Evolutionary conservation across 2,329 filamentous ascomycete species (phyloP), one percentile per base, ranked within the genome.

Genomic region (Cyphellophora europaea): DNA sequence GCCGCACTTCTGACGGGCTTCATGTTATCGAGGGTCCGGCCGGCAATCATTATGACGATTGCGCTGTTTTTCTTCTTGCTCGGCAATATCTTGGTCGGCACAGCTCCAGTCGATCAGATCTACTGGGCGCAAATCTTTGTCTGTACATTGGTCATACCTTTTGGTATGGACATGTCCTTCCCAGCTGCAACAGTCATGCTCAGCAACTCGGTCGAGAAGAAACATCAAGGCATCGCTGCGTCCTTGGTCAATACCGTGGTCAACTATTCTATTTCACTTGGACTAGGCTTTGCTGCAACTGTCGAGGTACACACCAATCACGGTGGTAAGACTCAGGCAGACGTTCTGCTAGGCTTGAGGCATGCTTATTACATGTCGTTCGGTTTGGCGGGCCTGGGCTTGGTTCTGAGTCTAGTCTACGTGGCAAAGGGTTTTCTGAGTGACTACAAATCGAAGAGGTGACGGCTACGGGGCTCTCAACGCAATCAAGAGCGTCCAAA

Each of bases 251-350:
- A 69, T 38, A 81, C 77, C 0, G 63, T 79, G 8, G 71, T 82
- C 41, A 82, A 84, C 53, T 84, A 82, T 50, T 71, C 69, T 38
- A 81, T 83, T 19, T 74, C 73, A 1, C 54, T 82, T 3, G 76
- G 74, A 0, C 61, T 84, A 0, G 79, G 78, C 0, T 68, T 84
- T 30, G 77, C 77, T 0, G 77, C 76, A 0, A 81, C 75, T 0
- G 68, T 81, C 2, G 75, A 82, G 48, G 54, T 56, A 1, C 53
- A 71, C 30, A 57, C 69, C 17, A 60, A 61, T 19, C 37, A 57
- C 13, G 59, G 58, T 10, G 62, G 59, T 0, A 42, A 27, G 10
- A 63, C 52, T 0, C 43, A 43, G 2, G 38, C 38, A 1, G 56
- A 64, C 29, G 32, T 49, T 3, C 23, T 65, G 35, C 40, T 45